Evolutionary conservation across 306 rosid species (phyloP).

Genomic region (Rosa chinensis): DNA sequence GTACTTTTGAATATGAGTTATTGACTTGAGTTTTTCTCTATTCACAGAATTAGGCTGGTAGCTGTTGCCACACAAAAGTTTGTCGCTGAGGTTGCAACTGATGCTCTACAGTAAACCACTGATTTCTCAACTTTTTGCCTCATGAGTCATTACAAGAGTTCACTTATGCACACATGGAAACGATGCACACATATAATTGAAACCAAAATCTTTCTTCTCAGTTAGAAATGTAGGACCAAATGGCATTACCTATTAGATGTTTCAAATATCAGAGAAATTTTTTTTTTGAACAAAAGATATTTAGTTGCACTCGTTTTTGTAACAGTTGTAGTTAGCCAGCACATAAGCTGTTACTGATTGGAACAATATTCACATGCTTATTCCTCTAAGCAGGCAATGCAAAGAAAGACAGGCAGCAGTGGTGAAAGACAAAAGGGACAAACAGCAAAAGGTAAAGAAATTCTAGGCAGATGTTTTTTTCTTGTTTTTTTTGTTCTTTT

Average conservation of each 20-base stretch:
- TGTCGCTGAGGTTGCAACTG: constrained; percentile 81
- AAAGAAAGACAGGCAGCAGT: constrained; percentile 82
- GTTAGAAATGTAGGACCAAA: background rate
- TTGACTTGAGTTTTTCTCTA: constrained; percentile 11
- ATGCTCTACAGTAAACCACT: constrained; percentile 63
- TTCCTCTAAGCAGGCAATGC: constrained; percentile 65
- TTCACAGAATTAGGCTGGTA: constrained; percentile 70
- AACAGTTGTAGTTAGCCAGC: background rate
- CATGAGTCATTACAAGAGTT: background rate
- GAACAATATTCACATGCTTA: constrained; percentile 19
- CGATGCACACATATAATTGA: background rate
- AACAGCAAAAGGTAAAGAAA: constrained; percentile 75
- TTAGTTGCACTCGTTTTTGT: background rate
- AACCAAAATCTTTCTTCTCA: background rate
- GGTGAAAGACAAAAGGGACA: constrained; percentile 91
- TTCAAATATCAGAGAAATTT: background rate
- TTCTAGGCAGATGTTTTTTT: background rate
- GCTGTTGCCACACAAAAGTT: constrained; percentile 90
- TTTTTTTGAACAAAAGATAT: background rate
- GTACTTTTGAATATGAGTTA: background rate
- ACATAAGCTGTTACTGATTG: constrained; percentile 16
- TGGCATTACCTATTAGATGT: background rate
- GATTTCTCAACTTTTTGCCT: background rate
- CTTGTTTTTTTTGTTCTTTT: too few species aligned
- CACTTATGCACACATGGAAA: background rate